Conservation (phyloP, 768 basidiomycete genomes). For the Mycena polygramma region DNA sequence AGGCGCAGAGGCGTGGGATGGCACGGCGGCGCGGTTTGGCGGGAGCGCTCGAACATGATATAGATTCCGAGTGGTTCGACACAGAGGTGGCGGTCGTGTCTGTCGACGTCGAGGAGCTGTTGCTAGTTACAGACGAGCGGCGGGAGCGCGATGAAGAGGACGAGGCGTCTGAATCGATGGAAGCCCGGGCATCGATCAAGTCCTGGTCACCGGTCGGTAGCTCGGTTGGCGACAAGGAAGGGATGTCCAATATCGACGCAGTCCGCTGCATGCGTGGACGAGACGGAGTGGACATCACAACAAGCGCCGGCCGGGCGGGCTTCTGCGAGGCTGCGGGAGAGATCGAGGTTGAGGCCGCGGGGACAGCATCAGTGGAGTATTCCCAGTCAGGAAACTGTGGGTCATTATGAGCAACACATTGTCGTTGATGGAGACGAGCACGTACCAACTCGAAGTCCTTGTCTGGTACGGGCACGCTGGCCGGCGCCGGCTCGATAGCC, state of each 20-base stretch:
- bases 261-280: neutral
- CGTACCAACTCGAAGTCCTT: too few species aligned
- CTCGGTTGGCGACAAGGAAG: neutral
- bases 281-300: neutral
- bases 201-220: neutral
- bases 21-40: neutral
- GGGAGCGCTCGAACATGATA: neutral
- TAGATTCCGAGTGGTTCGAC: neutral
- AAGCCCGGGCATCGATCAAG: neutral
- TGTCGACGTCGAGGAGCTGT: neutral
- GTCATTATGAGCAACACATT: too few species aligned
- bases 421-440: too few species aligned
- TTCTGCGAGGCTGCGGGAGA: neutral
- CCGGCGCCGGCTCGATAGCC: too few species aligned
- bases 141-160: neutral
- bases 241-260: neutral
- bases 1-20: slow-evolving; percentile 8
- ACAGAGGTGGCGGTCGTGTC: neutral
- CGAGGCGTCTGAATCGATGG: neutral
- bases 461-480: too few species aligned
- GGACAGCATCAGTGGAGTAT: too few species aligned
- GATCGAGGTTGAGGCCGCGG: neutral
- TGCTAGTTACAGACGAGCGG: neutral
- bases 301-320: neutral
- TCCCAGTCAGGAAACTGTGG: too few species aligned